A percentile compares a stretch with the other conserved stretches of the same genome.
These are phyloP conservation scores for Coemansia sp. DNA, from an alignment of 192 early-diverging fungal species.

Conservation along the genomic window DNA sequence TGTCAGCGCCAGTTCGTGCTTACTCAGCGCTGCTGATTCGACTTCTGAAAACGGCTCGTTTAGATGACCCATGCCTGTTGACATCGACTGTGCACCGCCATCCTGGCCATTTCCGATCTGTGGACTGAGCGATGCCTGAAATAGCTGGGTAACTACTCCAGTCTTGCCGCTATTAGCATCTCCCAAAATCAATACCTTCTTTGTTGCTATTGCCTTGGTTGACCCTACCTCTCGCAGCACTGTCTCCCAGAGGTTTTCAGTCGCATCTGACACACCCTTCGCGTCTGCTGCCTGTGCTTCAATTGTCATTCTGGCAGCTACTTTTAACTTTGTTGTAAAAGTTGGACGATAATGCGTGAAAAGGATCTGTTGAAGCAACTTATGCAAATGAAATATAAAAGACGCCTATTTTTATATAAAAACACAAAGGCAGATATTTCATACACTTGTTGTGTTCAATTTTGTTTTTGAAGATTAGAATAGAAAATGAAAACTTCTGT, in stretches of 20 bases:
- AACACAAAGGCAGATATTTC: neutral
- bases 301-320: neutral
- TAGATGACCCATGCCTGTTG: slow-evolving; percentile 44
- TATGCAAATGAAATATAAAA: neutral
- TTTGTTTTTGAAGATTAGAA: neutral
- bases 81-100: slow-evolving; percentile 38
- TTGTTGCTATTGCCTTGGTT: slow-evolving; percentile 71
- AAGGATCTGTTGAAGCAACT: neutral
- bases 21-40: slow-evolving; percentile 45
- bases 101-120: slow-evolving; percentile 49
- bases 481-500: neutral
- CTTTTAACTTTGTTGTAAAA: neutral
- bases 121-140: slow-evolving; percentile 41
- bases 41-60: slow-evolving; percentile 26
- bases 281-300: slow-evolving; percentile 8
- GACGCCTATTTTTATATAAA: neutral
- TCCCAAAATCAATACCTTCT: slow-evolving; percentile 81
- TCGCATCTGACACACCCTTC: slow-evolving; percentile 9
- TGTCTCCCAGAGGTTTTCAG: slow-evolving; percentile 71
- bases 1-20: slow-evolving; percentile 76
- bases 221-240: slow-evolving; percentile 75
- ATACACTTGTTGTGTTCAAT: neutral
- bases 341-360: neutral
- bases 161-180: slow-evolving; percentile 83
- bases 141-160: slow-evolving; percentile 62